These are phyloP conservation scores for Triticum aestivum DNA, from an alignment of 176 grass and related monocot genomes.

Conservation along the genomic window IWGSC_CS_RefSeq_v2.1 NC_057802.1:568497050-568497549, in stretches of 20 bases:
- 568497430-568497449: conserved; percentile 9
- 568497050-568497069: no score
- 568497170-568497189: background rate
- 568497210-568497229: conserved; percentile 20
- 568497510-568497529: background rate
- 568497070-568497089: no score
- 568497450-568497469: background rate
- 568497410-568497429: background rate
- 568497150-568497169: no score
- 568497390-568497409: background rate
- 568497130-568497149: no score
- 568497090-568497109: no score
- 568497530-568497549: background rate
- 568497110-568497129: no score
- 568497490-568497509: background rate
- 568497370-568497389: background rate
- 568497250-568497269: background rate
- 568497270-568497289: background rate
- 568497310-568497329: background rate
- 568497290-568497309: background rate
- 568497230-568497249: conserved; percentile 16
- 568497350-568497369: background rate
- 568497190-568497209: background rate
- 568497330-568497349: background rate
- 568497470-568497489: background rate